Conservation (phyloP, 2,329 filamentous ascomycete genomes). For the Sporothrix protearum region DNA sequence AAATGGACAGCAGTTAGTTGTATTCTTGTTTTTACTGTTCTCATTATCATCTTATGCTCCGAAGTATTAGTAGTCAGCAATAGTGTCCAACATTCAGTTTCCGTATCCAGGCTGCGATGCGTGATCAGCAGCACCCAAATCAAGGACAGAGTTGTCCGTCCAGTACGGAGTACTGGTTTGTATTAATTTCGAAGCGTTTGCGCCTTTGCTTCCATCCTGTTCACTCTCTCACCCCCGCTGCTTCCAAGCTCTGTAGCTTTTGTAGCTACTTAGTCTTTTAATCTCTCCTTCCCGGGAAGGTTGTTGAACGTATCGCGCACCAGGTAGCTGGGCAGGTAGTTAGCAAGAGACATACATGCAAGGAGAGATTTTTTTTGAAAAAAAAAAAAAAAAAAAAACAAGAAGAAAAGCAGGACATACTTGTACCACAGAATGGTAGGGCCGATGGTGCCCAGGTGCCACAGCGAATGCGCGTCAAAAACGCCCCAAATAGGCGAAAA, state of each 20-base stretch:
- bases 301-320: slow-evolving; percentile 83
- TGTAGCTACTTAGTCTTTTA: slow-evolving; percentile 50
- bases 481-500: slow-evolving; percentile 80
- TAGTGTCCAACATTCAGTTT: background rate
- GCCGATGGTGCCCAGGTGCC: slow-evolving; percentile 89
- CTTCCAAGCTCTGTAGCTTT: background rate
- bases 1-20: background rate
- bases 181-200: background rate
- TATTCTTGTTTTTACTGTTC: background rate
- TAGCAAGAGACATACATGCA: slow-evolving; percentile 29
- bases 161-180: too few relatives aligned
- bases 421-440: slow-evolving; percentile 92
- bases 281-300: slow-evolving; percentile 61
- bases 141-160: background rate
- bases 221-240: background rate
- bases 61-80: background rate
- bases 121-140: background rate
- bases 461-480: slow-evolving; percentile 90
- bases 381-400: background rate
- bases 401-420: slow-evolving; percentile 55
- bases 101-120: background rate
- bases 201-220: background rate
- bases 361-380: too few relatives aligned
- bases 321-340: slow-evolving; percentile 63
- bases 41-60: slow-evolving; percentile 14